Conservation (phyloP, 2,329 filamentous ascomycete species). For the Ceratocystis harringtonii region DNA sequence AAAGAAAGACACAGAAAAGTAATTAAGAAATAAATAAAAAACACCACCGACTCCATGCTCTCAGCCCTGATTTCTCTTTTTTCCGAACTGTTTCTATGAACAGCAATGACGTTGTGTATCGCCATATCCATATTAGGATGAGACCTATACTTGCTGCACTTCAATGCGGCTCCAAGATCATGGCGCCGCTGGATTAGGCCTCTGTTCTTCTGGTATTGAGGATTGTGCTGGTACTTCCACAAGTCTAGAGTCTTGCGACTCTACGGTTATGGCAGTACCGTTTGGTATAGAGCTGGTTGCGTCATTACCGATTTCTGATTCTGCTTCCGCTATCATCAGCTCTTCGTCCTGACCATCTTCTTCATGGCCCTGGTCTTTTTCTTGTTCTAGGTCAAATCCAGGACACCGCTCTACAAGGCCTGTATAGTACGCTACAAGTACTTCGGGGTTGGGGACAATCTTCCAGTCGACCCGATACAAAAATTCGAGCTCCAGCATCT, state of each 20-base stretch:
- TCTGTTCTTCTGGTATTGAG: not conserved
- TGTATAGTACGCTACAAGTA: constrained; percentile 82
- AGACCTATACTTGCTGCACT: not conserved
- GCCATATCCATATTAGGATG: not conserved
- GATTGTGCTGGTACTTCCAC: not conserved
- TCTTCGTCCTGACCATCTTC: constrained; percentile 24
- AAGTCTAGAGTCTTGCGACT: not conserved
- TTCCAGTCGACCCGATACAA: constrained; percentile 87
- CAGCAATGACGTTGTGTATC: not conserved
- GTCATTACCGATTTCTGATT: constrained; percentile 14
- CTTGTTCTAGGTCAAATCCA: constrained; percentile 34
- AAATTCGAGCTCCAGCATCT: constrained; percentile 84
- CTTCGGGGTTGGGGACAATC: constrained; percentile 89
- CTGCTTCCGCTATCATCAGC: constrained; percentile 19
- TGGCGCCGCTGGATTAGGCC: not conserved
- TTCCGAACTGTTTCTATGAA: not conserved
- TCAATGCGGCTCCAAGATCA: not conserved
- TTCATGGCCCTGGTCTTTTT: constrained; percentile 25
- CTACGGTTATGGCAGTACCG: not conserved
- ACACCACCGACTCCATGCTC: not conserved
- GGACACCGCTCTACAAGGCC: constrained; percentile 59
- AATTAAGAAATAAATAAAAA: not conserved
- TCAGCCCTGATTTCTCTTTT: not conserved
- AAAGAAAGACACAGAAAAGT: not conserved
- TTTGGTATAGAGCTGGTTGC: not conserved